These are phyloP conservation scores for Phialophora expanda DNA, from an alignment of 2,329 filamentous ascomycete species.

Conservation along the genomic window DNA sequence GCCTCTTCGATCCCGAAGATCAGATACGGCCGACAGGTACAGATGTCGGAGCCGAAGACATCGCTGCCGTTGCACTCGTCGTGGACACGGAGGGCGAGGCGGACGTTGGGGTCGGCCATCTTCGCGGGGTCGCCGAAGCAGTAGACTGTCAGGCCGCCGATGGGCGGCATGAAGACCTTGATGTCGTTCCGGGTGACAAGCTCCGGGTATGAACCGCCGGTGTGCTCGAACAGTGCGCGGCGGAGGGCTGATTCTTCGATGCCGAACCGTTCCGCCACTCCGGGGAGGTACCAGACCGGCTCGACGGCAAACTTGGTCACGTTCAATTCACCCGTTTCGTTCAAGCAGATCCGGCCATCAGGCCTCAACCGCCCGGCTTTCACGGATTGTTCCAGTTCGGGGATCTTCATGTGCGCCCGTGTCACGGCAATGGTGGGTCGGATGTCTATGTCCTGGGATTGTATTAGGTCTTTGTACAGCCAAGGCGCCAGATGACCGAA, in stretches of 20 bases:
- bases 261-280: conserved; percentile 89
- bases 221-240: conserved; percentile 89
- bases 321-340: conserved; percentile 81
- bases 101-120: conserved; percentile 83
- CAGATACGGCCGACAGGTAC: conserved; percentile 88
- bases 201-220: conserved; percentile 94
- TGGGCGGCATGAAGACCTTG: conserved; percentile 93
- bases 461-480: conserved; percentile 79
- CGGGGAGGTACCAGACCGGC: conserved; percentile 86
- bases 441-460: conserved; percentile 80
- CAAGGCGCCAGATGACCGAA: conserved; percentile 85
- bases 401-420: conserved; percentile 93
- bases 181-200: conserved; percentile 93
- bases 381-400: conserved; percentile 90
- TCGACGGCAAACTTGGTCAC: conserved; percentile 98
- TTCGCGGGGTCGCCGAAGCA: conserved; percentile 95
- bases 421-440: conserved; percentile 91
- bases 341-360: conserved; percentile 90
- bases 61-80: conserved; percentile 95
- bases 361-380: conserved; percentile 73
- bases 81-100: conserved; percentile 82
- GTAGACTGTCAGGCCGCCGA: conserved; percentile 94
- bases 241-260: conserved; percentile 90
- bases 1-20: conserved; percentile 98
- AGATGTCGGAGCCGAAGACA: conserved; percentile 97